Evolutionary conservation across 2,329 filamentous ascomycete genomes (phyloP).

Genomic region (Anisogramma anomala): DNA sequence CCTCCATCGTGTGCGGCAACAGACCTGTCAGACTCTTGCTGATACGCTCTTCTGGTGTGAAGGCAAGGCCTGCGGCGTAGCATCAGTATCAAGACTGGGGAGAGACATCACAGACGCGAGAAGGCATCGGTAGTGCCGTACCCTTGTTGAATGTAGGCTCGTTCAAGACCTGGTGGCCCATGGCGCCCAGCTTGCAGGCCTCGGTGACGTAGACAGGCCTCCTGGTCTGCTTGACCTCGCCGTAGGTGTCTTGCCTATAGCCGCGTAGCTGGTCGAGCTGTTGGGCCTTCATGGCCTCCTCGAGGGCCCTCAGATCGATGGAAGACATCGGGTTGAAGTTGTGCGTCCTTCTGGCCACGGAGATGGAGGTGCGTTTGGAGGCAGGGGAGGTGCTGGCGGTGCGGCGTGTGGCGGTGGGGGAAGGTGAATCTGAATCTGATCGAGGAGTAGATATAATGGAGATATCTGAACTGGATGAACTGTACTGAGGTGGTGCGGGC

Average conservation of each 20-base stretch:
- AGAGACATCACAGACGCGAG: neutral
- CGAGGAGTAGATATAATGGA: slow-evolving; percentile 44
- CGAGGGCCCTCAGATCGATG: slow-evolving; percentile 44
- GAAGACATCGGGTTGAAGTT: slow-evolving; percentile 44
- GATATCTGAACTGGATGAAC: slow-evolving; percentile 36
- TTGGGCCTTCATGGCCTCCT: slow-evolving; percentile 49
- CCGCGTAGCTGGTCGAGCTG: slow-evolving; percentile 49
- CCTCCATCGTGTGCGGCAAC: slow-evolving; percentile 53
- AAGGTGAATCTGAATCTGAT: slow-evolving; percentile 41
- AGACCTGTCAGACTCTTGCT: slow-evolving; percentile 55
- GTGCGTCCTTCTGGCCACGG: slow-evolving; percentile 35
- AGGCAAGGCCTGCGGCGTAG: slow-evolving; percentile 42
- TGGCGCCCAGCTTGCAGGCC: slow-evolving; percentile 34
- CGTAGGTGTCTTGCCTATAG: slow-evolving; percentile 45
- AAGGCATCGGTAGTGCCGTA: slow-evolving; percentile 20
- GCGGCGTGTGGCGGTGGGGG: slow-evolving; percentile 36
- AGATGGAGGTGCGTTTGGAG: slow-evolving; percentile 40
- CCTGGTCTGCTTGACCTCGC: slow-evolving; percentile 42
- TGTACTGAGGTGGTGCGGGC: slow-evolving; percentile 34
- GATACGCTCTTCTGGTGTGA: slow-evolving; percentile 51
- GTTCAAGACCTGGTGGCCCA: slow-evolving; percentile 49
- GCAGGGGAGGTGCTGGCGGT: slow-evolving; percentile 39
- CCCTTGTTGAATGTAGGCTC: slow-evolving; percentile 58
- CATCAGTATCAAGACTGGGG: neutral
- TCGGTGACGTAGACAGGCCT: slow-evolving; percentile 39